Evolutionary conservation across 805 yeast genomes (phyloP), one percentile per base, ranked within the genome.

Genomic region (Maudiozyma saulgeensis): DNA sequence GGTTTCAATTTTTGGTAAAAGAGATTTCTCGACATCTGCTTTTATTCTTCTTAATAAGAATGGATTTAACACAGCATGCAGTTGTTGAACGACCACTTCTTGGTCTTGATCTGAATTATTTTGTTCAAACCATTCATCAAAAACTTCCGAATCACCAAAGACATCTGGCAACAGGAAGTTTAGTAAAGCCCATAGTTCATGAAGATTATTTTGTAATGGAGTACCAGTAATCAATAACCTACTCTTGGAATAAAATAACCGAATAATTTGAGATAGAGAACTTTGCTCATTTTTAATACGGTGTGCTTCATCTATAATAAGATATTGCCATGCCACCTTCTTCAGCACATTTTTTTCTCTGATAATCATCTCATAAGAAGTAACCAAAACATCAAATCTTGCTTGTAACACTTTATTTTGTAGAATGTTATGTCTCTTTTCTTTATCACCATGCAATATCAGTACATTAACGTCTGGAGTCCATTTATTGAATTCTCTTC

Each of bases 281-380:
- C 95, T 83, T 61, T 87, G 95, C 62, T 93, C 98, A 64, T 93
- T 93, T 63, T 91, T 91, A 64, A 91, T 91, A 64, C 98, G 79
- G 67, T 91, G 99, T 2, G 98, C 98, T 68, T 90, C 97, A 70
- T 91, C 99, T 47, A 91, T 87, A 19, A 93, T 77, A 49, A 93
- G 82, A 65, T 91, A 91, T 68, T 90, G 90, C 98, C 98, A 91
- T 46, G 84, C 82, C 50, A 91, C 70, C 64, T 85, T 88, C 59
- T 85, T 85, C 58, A 93, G 72, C 42, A 79, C 78, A 16, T 86
- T 63, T 65, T 91, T 91, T 64, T 91, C 99, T 51, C 95, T 79
- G 44, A 91, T 81, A 19, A 93, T 93, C 83, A 89, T 87, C 62
- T 91, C 98, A 64, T 85, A 93, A 2, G 96, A 88, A 0, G 98